phyloP scores from a whole-genome alignment of 2,329 filamentous ascomycete species.

The Dissoconium aciculare region DNA sequence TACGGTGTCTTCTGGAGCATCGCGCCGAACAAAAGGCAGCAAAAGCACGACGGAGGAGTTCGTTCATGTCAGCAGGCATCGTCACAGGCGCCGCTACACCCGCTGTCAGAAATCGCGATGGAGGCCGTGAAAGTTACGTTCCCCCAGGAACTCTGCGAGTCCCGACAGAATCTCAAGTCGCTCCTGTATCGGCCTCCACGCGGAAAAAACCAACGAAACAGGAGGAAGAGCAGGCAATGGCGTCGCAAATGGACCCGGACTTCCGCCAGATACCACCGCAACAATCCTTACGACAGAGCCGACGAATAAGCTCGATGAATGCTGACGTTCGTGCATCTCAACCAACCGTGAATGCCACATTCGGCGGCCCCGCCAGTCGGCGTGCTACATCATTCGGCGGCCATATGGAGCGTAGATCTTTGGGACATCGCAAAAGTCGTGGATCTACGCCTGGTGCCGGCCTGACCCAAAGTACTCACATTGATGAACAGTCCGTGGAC shows the following conservation, averaged over 20 bases:
- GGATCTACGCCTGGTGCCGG: conserved; percentile 41
- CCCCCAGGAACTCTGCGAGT: conserved; percentile 23
- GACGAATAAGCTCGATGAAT: conserved; percentile 79
- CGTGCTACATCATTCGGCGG: conserved; percentile 58
- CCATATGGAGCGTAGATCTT: conserved; percentile 48
- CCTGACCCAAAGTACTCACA: conserved; percentile 20
- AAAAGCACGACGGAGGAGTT: conserved; percentile 48
- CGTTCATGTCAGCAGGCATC: conserved; percentile 42
- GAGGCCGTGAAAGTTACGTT: conserved; percentile 64
- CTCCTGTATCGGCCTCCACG: conserved; percentile 11
- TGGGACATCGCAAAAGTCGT: conserved; percentile 35
- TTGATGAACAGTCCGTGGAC: conserved; percentile 23
- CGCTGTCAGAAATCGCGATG: conserved; percentile 43
- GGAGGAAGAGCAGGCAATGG: conserved; percentile 33
- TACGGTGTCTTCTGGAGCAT: conserved; percentile 28
- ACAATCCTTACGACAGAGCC: conserved; percentile 41
- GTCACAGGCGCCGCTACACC: conserved; percentile 64
- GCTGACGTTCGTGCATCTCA: conserved; percentile 33
- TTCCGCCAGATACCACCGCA: conserved; percentile 28
- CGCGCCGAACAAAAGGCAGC: conserved; percentile 25
- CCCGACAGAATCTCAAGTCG: conserved; percentile 10
- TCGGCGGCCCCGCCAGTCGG: conserved; percentile 41
- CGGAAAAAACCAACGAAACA: conserved; percentile 18
- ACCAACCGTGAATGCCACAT: conserved; percentile 28
- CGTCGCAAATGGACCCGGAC: conserved; percentile 36